Base-by-base conservation (phyloP, 2,329 filamentous ascomycete genomes). In the Bipolaris gigantea region DNA sequence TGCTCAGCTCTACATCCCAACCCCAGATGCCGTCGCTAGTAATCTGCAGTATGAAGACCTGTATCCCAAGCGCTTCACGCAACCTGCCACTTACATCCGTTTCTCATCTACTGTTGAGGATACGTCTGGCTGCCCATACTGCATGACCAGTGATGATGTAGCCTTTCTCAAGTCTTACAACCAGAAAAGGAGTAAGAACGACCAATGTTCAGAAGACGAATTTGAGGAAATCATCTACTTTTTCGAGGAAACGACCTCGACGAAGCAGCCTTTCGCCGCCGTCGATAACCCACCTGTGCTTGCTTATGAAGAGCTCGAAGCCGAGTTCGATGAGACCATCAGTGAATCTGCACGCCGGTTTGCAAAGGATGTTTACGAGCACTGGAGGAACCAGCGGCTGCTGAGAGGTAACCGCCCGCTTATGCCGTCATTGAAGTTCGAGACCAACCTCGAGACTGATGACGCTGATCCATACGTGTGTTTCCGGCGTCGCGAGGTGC, bases 21-120 rank as follows among this genome's bases (percentile, higher is more conserved):
- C 85, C 39, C 86, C 85, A 56, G 85, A 88, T 67, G 85, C 84
- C 59, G 78, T 83, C 61, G 76, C 80, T 67, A 84, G 83, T 75
- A 80, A 78, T 61, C 80, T 93, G 76, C 85, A 90, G 76, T 99
- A 97, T 87, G 90, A 95, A 76, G 85, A 88, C 68, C 84, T 97
- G 66, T 97, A 97, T 73, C 85, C 88, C 45, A 85, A 84, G 61
- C 80, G 81, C 53, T 97, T 93, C 77, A 84, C 87, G 68, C 89
- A 95, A 75, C 92, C 94, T 48, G 86, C 88, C 57, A 94, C 92
- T 57, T 97, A 97, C 77, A 96, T 99, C 73, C 91, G 93, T 62
- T 97, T 96, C 79, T 97, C 94, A 61, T 93, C 96, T 63, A 99
- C 94, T 2, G 93, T 99, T 57, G 94, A 99, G 77, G 94, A 99